These are phyloP conservation scores for Linum lewisii DNA, from an alignment of 345 rosid species.

Conservation along the genomic window DNA sequence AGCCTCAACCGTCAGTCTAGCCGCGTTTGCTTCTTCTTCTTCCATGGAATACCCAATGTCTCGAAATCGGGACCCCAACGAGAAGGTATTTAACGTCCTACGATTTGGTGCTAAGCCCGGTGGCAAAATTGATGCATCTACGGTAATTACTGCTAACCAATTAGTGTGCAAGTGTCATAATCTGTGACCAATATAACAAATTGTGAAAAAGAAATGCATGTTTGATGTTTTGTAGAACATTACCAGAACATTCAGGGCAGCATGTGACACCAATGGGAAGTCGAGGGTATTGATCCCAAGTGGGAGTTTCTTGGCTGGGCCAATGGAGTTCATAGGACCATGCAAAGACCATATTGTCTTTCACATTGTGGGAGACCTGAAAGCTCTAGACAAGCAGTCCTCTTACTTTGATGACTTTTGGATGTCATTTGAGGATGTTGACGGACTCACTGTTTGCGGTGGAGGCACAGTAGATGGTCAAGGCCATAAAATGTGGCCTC, in stretches of 20 bases:
- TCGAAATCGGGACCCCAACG: too few relatives aligned
- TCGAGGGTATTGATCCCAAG: constrained; percentile 33
- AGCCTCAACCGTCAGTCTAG: too few relatives aligned
- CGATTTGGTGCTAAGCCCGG: too few relatives aligned
- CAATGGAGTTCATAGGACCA: constrained; percentile 33
- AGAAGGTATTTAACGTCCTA: too few relatives aligned
- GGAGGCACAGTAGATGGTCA: constrained; percentile 57
- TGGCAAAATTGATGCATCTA: too few relatives aligned
- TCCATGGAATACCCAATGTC: too few relatives aligned
- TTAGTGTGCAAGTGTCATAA: too few relatives aligned
- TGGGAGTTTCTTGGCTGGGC: constrained; percentile 29
- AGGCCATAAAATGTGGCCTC: constrained; percentile 47
- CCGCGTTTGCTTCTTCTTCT: too few relatives aligned
- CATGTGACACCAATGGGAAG: constrained; percentile 25
- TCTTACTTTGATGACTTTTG: constrained; percentile 27
- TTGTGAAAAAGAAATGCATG: too few relatives aligned
- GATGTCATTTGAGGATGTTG: constrained; percentile 39
- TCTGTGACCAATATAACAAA: too few relatives aligned
- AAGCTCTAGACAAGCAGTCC: constrained; percentile 23
- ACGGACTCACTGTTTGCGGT: constrained; percentile 44
- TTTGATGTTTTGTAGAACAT: too few relatives aligned
- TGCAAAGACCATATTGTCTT: constrained; percentile 28
- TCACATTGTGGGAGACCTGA: constrained; percentile 29
- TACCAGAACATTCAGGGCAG: constrained; percentile 31
- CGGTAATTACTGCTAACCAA: constrained; percentile 6